A percentile compares a stretch with the other conserved stretches of the same genome.
Conservation (phyloP, 441 rosid species). For the Euphorbia corollata region DNA sequence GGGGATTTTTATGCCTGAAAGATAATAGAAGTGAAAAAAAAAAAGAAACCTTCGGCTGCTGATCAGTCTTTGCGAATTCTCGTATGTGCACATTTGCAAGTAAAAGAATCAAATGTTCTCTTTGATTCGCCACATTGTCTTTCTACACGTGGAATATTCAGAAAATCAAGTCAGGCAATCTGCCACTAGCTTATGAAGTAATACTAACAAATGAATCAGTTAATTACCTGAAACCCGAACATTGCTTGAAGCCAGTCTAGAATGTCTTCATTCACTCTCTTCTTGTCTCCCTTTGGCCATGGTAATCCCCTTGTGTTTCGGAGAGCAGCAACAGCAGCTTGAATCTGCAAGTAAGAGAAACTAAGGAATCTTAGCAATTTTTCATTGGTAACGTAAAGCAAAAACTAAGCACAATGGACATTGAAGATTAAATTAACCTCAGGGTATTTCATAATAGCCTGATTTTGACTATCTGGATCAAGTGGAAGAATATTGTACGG, state of each 20-base stretch:
- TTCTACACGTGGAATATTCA: slow-evolving; percentile 42
- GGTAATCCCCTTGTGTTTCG: slow-evolving; percentile 96
- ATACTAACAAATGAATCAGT: not conserved
- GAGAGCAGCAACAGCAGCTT: slow-evolving; percentile 88
- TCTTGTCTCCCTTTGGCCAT: slow-evolving; percentile 78
- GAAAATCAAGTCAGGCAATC: not conserved
- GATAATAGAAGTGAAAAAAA: slow-evolving; percentile 16
- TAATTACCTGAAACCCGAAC: slow-evolving; percentile 93
- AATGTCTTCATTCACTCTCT: slow-evolving; percentile 77
- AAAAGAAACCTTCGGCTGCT: slow-evolving; percentile 75
- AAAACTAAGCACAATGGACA: no score
- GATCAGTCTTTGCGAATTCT: slow-evolving; percentile 88
- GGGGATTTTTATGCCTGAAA: not conserved
- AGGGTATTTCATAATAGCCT: slow-evolving; percentile 92
- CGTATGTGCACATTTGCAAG: slow-evolving; percentile 96
- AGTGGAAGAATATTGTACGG: slow-evolving; percentile 93
- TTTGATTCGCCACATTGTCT: slow-evolving; percentile 93
- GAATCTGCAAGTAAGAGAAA: slow-evolving; percentile 44
- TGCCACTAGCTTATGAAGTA: not conserved
- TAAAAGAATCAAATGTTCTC: slow-evolving; percentile 88
- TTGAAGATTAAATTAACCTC: slow-evolving; percentile 41
- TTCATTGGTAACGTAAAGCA: not conserved
- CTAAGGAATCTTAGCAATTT: slow-evolving; percentile 13
- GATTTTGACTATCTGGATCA: slow-evolving; percentile 95
- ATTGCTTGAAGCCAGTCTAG: slow-evolving; percentile 94